Conservation (phyloP, 2,329 filamentous ascomycete species). For the Pseudocercospora musae region DNA sequence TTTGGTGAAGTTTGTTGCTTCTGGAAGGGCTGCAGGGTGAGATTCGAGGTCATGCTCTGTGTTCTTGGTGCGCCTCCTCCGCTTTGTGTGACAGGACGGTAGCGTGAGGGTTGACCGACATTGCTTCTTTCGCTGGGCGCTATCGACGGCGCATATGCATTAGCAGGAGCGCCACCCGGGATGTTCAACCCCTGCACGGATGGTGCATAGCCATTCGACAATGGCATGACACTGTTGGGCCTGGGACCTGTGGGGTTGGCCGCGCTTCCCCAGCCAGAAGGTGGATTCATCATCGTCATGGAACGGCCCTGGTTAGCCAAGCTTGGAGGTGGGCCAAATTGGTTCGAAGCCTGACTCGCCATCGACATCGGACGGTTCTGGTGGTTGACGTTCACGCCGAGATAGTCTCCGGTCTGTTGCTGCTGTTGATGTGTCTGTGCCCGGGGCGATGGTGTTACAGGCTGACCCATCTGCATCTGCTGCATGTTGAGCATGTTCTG, state of each 20-base stretch:
- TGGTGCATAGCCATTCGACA: conserved; percentile 28
- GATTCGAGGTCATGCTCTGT: conserved; percentile 35
- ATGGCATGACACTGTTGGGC: conserved; percentile 36
- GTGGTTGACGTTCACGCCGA: conserved; percentile 23
- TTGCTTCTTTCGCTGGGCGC: conserved; percentile 95
- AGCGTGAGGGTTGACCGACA: conserved; percentile 81
- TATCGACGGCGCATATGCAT: conserved; percentile 81
- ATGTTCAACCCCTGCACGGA: conserved; percentile 40
- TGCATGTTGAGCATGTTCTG: conserved; percentile 40
- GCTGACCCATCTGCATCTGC: conserved; percentile 29
- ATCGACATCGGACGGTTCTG: conserved; percentile 45
- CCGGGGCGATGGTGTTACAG: conserved; percentile 6
- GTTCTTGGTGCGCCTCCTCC: conserved; percentile 36
- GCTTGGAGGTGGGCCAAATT: conserved; percentile 19
- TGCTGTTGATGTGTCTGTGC: conserved; percentile 15
- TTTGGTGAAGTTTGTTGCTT: conserved; percentile 25
- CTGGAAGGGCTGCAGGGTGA: conserved; percentile 30
- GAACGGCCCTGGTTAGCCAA: conserved; percentile 51
- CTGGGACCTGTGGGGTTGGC: conserved; percentile 44
- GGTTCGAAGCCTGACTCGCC: conserved; percentile 33
- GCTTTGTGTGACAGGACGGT: conserved; percentile 70
- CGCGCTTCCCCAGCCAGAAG: conserved; percentile 30
- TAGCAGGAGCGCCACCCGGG: conserved; percentile 37
- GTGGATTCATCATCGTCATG: conserved; percentile 79
- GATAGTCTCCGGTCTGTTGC: conserved; percentile 23